These are phyloP conservation scores for Clitoria ternatea DNA, from an alignment of 306 rosid species.

Conservation along the genomic window DNA sequence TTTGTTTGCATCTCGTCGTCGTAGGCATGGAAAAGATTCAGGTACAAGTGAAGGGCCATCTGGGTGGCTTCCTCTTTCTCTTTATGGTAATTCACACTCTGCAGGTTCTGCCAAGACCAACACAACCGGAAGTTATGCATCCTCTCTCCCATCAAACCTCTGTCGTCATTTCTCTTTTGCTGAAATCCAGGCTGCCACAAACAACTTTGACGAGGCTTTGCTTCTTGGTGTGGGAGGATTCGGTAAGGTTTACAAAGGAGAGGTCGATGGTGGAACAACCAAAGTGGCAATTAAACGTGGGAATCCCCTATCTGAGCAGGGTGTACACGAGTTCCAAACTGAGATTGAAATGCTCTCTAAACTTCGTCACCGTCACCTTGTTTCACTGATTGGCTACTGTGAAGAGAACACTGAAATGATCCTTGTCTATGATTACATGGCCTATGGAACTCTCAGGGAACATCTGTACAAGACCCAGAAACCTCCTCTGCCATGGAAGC, in stretches of 20 bases:
- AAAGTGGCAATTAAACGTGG: constrained; percentile 97
- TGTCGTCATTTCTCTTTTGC: constrained; percentile 98
- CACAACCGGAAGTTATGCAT: constrained; percentile 84
- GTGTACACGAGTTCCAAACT: constrained; percentile 96
- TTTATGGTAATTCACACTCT: constrained; percentile 89
- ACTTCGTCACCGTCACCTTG: constrained; percentile 99
- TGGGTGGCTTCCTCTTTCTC: constrained; percentile 97
- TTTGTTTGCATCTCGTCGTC: constrained; percentile 39
- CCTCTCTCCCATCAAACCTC: constrained; percentile 92
- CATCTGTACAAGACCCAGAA: constrained; percentile 96
- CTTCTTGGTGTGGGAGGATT: constrained; percentile 99
- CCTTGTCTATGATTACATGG: constrained; percentile 95
- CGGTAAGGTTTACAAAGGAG: constrained; percentile 96
- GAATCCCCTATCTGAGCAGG: constrained; percentile 95
- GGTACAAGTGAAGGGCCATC: constrained; percentile 90
- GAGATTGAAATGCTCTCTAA: constrained; percentile 99
- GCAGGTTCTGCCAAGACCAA: constrained; percentile 90
- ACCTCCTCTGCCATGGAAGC: constrained; percentile 98
- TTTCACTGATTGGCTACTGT: constrained; percentile 90
- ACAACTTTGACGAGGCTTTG: constrained; percentile 79
- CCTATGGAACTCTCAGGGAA: constrained; percentile 91
- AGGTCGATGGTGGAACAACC: constrained; percentile 70
- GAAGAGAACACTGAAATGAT: constrained; percentile 98
- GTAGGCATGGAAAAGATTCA: constrained; percentile 56
- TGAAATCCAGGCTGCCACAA: constrained; percentile 89